Percentiles rank a stretch among this genome's conserved stretches.
These are phyloP conservation scores for Boletus tomentosulus DNA, from an alignment of 768 basidiomycete species.

Conservation along the genomic window DNA sequence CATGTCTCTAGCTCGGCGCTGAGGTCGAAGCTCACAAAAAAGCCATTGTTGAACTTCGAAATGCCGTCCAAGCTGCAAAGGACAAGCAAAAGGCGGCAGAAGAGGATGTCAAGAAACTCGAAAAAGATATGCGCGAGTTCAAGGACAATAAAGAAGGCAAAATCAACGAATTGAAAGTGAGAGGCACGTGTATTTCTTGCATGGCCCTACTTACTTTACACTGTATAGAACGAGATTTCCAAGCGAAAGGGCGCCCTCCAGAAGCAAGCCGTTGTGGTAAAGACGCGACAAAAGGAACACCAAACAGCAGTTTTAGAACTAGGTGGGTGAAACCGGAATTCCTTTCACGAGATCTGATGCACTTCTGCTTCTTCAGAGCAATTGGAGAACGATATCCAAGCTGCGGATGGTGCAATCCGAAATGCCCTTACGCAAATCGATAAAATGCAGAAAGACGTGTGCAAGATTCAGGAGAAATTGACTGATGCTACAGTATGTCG, in stretches of 20 bases:
- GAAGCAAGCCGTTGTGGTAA: constrained; percentile 77
- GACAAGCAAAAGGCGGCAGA: constrained; percentile 74
- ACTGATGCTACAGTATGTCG: constrained; percentile 20
- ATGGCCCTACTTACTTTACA: background rate
- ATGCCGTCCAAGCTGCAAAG: constrained; percentile 59
- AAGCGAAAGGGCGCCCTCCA: constrained; percentile 78
- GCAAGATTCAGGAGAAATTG: constrained; percentile 51
- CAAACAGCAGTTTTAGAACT: constrained; percentile 85
- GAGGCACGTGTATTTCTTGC: constrained; percentile 5
- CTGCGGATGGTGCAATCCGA: constrained; percentile 18
- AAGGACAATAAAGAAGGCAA: constrained; percentile 99
- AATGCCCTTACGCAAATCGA: constrained; percentile 42
- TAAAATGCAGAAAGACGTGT: constrained; percentile 59
- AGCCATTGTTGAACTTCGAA: constrained; percentile 54
- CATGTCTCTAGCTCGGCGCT: constrained; percentile 57
- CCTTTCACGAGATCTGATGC: background rate
- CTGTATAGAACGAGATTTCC: constrained; percentile 57
- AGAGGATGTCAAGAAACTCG: constrained; percentile 79
- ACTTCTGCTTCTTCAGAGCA: constrained; percentile 15
- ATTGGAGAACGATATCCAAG: constrained; percentile 29
- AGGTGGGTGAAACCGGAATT: constrained; percentile 45
- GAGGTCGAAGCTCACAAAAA: constrained; percentile 75
- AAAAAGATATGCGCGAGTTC: constrained; percentile 98
- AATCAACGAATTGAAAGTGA: constrained; percentile 86
- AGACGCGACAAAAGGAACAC: constrained; percentile 83